Evolutionary conservation across 352 stramenopile species (phyloP).

Genomic region (Globisporangium takayamanum): DNA sequence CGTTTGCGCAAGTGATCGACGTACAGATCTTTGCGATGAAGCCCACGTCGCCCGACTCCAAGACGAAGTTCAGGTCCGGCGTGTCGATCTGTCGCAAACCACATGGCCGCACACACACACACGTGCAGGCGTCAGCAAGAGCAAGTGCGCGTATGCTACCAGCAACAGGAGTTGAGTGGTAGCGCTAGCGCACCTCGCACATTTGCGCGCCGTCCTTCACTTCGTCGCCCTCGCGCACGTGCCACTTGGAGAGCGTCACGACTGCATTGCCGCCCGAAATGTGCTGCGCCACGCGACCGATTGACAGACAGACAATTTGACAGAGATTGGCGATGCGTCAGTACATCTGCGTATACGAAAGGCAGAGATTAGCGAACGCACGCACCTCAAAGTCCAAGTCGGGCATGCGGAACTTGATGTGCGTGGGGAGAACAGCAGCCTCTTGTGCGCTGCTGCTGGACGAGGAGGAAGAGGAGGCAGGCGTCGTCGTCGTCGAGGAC

Average conservation of each 20-base stretch:
- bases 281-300: constrained; percentile 20
- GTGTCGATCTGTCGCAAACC: constrained; percentile 59
- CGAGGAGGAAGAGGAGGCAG: neutral
- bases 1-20: neutral
- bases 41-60: constrained; percentile 75
- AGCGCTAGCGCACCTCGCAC: constrained; percentile 42
- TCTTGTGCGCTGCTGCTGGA: neutral
- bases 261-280: constrained; percentile 44
- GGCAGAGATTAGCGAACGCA: neutral
- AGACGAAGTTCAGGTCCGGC: constrained; percentile 70
- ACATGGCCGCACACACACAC: too few species aligned
- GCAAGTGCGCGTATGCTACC: neutral
- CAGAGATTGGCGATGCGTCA: neutral
- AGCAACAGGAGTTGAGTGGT: neutral
- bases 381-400: constrained; percentile 78
- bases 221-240: constrained; percentile 49
- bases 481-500: neutral
- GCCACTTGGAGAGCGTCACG: constrained; percentile 76
- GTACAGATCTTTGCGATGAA: constrained; percentile 47
- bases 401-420: constrained; percentile 87
- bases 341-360: neutral
- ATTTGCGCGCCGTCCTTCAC: constrained; percentile 68
- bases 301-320: neutral
- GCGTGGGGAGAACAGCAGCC: constrained; percentile 33
- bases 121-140: neutral